Conservation (phyloP, 192 early-diverging fungal genomes). For the Anaeromyces robustus region DNA sequence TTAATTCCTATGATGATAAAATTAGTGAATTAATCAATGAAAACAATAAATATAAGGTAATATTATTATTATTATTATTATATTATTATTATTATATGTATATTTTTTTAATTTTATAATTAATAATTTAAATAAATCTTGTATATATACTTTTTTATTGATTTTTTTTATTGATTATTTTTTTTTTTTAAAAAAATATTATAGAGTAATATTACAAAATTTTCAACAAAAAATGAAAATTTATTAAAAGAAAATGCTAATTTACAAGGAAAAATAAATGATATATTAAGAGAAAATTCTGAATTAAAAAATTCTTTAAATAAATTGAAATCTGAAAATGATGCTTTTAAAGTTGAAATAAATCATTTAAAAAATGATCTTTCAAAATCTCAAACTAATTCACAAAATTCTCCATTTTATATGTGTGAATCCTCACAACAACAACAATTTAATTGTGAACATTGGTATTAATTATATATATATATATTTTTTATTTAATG, state of each 20-base stretch:
- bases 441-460: not conserved
- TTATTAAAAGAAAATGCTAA: not conserved
- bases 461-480: not conserved
- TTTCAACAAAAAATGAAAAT: not conserved
- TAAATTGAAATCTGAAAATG: not conserved
- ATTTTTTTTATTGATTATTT: not conserved
- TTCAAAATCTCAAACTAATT: not conserved
- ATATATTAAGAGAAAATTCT: not conserved
- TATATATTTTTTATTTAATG: too few relatives aligned
- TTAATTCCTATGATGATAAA: not conserved
- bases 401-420: not conserved
- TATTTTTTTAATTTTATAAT: too few relatives aligned
- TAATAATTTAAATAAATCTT: too few relatives aligned
- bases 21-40: not conserved
- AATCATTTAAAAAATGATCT: not conserved
- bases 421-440: not conserved
- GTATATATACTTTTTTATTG: too few relatives aligned
- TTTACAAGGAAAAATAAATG: not conserved
- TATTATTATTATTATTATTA: too few relatives aligned
- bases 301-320: not conserved
- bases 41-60: not conserved
- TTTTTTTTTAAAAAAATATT: not conserved
- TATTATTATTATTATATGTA: too few relatives aligned
- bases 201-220: not conserved
- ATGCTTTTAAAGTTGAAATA: not conserved